A percentile compares a stretch with the other conserved stretches of the same genome.
Conservation (phyloP, 805 yeast genomes). For the Pichia rugopelliculosa region DNA sequence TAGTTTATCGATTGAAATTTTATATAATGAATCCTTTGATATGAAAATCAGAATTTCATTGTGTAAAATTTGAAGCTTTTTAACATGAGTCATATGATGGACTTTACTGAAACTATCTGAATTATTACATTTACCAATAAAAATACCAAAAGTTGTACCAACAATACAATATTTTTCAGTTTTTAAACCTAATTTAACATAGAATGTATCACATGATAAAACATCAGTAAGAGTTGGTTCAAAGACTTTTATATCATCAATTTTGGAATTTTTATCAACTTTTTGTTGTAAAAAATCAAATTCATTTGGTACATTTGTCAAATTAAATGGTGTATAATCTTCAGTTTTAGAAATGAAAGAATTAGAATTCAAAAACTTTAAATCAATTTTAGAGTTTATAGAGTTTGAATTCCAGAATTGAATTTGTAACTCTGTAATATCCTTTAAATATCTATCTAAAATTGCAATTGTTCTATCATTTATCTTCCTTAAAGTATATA, state of each 20-base stretch:
- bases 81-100: conserved; percentile 42
- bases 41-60: conserved; percentile 51
- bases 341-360: conserved; percentile 18
- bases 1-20: conserved; percentile 57
- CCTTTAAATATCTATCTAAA: conserved; percentile 20
- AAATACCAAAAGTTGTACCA: conserved; percentile 62
- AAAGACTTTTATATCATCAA: not conserved
- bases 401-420: conserved; percentile 16
- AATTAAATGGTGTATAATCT: conserved; percentile 17
- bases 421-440: conserved; percentile 14
- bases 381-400: conserved; percentile 3
- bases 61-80: conserved; percentile 54
- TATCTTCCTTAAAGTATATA: conserved; percentile 14
- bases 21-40: conserved; percentile 50
- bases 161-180: conserved; percentile 35
- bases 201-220: conserved; percentile 8
- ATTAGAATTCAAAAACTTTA: conserved; percentile 10
- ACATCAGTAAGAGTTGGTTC: conserved; percentile 4
- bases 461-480: conserved; percentile 19
- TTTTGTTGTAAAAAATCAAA: not conserved
- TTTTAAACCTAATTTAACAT: conserved; percentile 5
- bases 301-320: conserved; percentile 2
- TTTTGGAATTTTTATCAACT: not conserved
- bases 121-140: conserved; percentile 37
- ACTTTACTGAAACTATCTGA: conserved; percentile 52